A percentile compares a stretch with the other conserved stretches of the same genome.
phyloP scores from a whole-genome alignment of 2,329 filamentous ascomycete genomes.

The Fusarium graminum region DNA sequence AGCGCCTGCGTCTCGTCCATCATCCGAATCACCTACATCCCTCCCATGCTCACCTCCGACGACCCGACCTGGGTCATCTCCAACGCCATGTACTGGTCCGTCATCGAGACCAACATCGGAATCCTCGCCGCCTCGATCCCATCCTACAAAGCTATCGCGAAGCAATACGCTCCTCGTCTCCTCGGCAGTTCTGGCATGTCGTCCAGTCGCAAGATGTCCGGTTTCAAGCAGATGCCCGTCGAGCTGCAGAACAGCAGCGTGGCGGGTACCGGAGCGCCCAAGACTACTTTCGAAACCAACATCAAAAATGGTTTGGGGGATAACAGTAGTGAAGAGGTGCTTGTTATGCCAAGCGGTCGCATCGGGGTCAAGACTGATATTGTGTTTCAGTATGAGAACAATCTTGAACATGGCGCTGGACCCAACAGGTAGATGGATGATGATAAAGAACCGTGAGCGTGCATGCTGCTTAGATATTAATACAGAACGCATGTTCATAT shows the following conservation, averaged over 20 bases:
- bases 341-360: constrained; percentile 20
- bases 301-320: constrained; percentile 21
- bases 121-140: constrained; percentile 37
- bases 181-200: constrained; percentile 33
- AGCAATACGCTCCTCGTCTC: constrained; percentile 33
- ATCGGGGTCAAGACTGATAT: constrained; percentile 40
- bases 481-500: background rate
- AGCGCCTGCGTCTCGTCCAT: constrained; percentile 36
- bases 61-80: constrained; percentile 35
- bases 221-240: constrained; percentile 38
- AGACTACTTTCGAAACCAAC: constrained; percentile 20
- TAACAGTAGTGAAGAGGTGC: constrained; percentile 31
- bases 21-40: constrained; percentile 38
- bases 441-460: accelerated
- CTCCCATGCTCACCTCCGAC: constrained; percentile 33
- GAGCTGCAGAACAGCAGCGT: constrained; percentile 17
- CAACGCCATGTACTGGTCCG: constrained; percentile 39
- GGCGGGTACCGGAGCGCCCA: background rate
- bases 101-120: constrained; percentile 37
- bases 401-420: background rate
- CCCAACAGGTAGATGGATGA: background rate
- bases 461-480: accelerated
- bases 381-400: constrained; percentile 16
- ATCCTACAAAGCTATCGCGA: constrained; percentile 36
- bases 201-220: constrained; percentile 31